These are phyloP conservation scores for Daedalea quercina DNA, from an alignment of 768 basidiomycete species.

Conservation along the genomic window DNA sequence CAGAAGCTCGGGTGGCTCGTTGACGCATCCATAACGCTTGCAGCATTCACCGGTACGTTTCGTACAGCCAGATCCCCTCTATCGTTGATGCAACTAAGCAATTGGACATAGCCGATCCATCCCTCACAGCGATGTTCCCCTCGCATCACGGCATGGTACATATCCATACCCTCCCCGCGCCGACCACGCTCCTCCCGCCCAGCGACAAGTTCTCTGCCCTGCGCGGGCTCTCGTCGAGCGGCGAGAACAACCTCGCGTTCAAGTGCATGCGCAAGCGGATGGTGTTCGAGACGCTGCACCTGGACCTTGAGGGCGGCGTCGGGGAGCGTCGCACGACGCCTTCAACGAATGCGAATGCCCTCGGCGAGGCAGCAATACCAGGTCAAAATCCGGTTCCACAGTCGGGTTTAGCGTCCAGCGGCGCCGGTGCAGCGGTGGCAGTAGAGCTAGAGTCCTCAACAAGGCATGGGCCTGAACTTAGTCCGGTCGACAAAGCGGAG, in stretches of 20 bases:
- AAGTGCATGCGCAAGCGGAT: slow-evolving; percentile 84
- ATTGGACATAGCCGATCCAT: slow-evolving; percentile 57
- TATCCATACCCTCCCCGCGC: slow-evolving; percentile 69
- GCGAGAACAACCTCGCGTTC: slow-evolving; percentile 96
- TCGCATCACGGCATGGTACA: slow-evolving; percentile 82
- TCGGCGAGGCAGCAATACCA: slow-evolving; percentile 12
- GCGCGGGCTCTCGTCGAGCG: slow-evolving; percentile 68
- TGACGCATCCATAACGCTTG: slow-evolving; percentile 68
- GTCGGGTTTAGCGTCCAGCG: too few species aligned
- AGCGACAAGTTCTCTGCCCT: slow-evolving; percentile 81
- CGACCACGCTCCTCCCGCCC: slow-evolving; percentile 65
- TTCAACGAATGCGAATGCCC: slow-evolving; percentile 20
- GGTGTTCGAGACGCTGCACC: slow-evolving; percentile 85
- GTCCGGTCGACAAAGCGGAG: neutral
- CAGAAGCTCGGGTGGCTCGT: slow-evolving; percentile 74
- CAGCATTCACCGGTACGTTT: slow-evolving; percentile 69
- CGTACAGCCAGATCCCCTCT: neutral
- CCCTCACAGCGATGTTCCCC: slow-evolving; percentile 66
- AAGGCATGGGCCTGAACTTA: neutral
- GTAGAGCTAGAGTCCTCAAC: slow-evolving; percentile 36
- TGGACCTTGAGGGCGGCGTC: slow-evolving; percentile 83
- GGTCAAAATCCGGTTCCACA: too few species aligned
- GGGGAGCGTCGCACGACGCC: slow-evolving; percentile 66
- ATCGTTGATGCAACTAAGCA: neutral
- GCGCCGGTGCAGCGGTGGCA: slow-evolving; percentile 31